phyloP scores from a whole-genome alignment of 768 basidiomycete species.

The Ramaria rubella region DNA sequence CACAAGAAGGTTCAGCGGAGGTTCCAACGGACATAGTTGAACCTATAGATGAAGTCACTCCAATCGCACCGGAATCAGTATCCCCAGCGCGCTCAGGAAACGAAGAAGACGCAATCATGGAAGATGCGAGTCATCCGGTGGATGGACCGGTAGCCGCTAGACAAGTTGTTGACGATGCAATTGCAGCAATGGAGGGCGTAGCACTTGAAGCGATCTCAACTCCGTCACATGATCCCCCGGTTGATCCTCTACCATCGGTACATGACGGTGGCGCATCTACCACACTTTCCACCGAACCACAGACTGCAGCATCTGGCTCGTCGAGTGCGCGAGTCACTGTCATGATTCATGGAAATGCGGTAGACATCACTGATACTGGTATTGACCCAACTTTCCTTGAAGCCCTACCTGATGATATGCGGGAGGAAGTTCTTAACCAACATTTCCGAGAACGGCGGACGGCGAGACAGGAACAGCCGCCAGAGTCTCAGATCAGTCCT shows the following conservation, averaged over 20 bases:
- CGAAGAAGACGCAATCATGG: conserved; percentile 6
- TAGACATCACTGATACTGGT: conserved; percentile 98
- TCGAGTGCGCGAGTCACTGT: conserved; percentile 57
- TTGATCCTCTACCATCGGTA: conserved; percentile 1
- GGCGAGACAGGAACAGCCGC: conserved; percentile 58
- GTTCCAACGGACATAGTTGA: background rate
- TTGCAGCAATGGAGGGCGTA: conserved; percentile 1
- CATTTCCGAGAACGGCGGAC: conserved; percentile 90
- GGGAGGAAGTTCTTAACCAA: conserved; percentile 96
- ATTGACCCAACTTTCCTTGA: conserved; percentile 98
- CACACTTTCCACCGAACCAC: conserved; percentile 15
- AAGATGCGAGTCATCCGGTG: background rate
- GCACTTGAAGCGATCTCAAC: conserved; percentile 11
- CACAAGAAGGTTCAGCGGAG: conserved; percentile 11
- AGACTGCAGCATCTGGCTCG: conserved; percentile 23
- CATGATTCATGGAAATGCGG: conserved; percentile 82
- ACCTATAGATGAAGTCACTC: background rate
- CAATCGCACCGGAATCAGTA: background rate
- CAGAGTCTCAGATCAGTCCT: conserved; percentile 83
- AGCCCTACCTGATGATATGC: conserved; percentile 96
- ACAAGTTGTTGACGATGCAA: background rate
- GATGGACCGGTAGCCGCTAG: background rate
- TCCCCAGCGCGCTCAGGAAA: background rate
- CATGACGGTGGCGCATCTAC: conserved; percentile 26
- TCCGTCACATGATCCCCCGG: background rate